These are phyloP conservation scores for Emericellopsis terricola DNA, from an alignment of 495 filamentous ascomycete species.

Conservation along the genomic window DNA sequence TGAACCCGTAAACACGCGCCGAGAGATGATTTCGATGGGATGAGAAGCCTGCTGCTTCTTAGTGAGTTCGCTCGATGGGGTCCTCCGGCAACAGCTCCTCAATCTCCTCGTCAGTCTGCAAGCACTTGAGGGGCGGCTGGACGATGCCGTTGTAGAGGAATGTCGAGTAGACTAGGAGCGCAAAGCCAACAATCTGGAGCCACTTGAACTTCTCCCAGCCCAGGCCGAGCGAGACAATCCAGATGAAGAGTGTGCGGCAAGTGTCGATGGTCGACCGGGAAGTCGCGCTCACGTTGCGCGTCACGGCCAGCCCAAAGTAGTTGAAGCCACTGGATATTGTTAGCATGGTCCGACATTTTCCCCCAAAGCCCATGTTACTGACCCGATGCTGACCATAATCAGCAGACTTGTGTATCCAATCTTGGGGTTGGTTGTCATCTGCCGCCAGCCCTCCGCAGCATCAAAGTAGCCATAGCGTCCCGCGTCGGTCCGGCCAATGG, in stretches of 20 bases:
- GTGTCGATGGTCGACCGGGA: constrained; percentile 92
- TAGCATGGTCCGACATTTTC: too few relatives aligned
- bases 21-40: too few relatives aligned
- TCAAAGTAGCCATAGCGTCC: constrained; percentile 80
- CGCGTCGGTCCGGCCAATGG: constrained; percentile 52
- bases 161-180: constrained; percentile 82
- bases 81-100: constrained; percentile 67
- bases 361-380: too few relatives aligned
- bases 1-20: too few relatives aligned
- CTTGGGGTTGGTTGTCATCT: constrained; percentile 50
- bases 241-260: constrained; percentile 94
- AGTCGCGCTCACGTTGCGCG: constrained; percentile 72
- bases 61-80: too few relatives aligned
- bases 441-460: constrained; percentile 59
- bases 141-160: constrained; percentile 93
- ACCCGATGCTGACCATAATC: constrained; percentile 97
- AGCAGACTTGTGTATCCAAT: constrained; percentile 59
- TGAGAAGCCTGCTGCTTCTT: too few relatives aligned
- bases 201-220: constrained; percentile 98
- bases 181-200: constrained; percentile 84
- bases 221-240: constrained; percentile 81
- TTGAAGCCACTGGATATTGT: constrained; percentile 82
- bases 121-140: constrained; percentile 46
- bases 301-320: constrained; percentile 91
- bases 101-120: constrained; percentile 34